phyloP scores from a whole-genome alignment of 2,329 filamentous ascomycete genomes.

The Taxawa tesnikishii region DNA sequence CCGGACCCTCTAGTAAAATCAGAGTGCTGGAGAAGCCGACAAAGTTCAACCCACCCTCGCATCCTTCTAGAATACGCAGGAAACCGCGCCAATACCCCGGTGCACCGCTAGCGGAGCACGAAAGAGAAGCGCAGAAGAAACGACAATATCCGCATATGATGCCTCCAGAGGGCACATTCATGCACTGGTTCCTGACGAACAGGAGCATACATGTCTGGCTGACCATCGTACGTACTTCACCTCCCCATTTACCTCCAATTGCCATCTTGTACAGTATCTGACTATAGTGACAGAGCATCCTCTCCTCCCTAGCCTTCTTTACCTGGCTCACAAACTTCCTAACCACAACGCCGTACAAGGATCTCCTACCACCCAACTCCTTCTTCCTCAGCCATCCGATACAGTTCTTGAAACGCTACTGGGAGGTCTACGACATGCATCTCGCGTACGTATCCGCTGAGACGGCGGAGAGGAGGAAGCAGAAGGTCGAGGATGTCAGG shows the following conservation, averaged over 20 bases:
- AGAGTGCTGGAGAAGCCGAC: conserved; percentile 74
- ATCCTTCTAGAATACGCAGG: conserved; percentile 55
- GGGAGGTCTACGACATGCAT: conserved; percentile 66
- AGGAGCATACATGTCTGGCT: conserved; percentile 68
- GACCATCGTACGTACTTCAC: conserved; percentile 52
- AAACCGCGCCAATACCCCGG: conserved; percentile 55
- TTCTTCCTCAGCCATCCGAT: conserved; percentile 60
- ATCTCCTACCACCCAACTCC: conserved; percentile 62
- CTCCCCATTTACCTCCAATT: not conserved
- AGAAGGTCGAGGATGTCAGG: conserved; percentile 70
- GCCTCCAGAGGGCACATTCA: conserved; percentile 68
- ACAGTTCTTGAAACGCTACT: conserved; percentile 49
- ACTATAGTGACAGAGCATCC: conserved; percentile 41
- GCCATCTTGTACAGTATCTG: not conserved
- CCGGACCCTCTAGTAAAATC: conserved; percentile 37
- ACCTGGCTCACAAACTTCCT: conserved; percentile 73
- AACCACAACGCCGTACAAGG: conserved; percentile 62
- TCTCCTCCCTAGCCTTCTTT: conserved; percentile 55
- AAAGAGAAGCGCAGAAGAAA: conserved; percentile 52
- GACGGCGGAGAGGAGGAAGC: conserved; percentile 59
- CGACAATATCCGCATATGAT: conserved; percentile 82
- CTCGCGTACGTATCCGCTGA: conserved; percentile 56
- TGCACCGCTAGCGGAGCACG: conserved; percentile 52
- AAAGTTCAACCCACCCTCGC: conserved; percentile 85
- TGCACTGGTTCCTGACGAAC: conserved; percentile 75